These are phyloP conservation scores for Angomonas deanei DNA, from an alignment of 208 protist genomes.

Conservation along the genomic window DNA sequence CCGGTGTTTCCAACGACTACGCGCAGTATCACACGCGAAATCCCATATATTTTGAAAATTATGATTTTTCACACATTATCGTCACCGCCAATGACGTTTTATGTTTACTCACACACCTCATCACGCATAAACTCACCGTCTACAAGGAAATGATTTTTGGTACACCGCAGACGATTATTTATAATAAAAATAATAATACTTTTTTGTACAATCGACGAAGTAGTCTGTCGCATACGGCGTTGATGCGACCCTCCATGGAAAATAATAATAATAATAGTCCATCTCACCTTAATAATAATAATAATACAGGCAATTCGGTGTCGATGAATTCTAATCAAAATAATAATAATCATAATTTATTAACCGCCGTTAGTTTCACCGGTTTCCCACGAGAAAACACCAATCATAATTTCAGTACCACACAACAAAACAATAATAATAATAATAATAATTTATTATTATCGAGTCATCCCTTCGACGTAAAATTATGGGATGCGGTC, in stretches of 20 bases:
- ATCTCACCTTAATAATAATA: not conserved
- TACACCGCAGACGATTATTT: not conserved
- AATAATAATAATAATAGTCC: no score
- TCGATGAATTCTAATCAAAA: not conserved
- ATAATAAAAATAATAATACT: not conserved
- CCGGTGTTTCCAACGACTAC: not conserved
- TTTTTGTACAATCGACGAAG: no score
- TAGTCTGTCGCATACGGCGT: no score
- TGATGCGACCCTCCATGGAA: no score
- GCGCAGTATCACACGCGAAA: not conserved
- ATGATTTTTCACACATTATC: constrained; percentile 37
- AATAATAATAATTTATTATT: no score
- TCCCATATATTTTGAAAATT: no score
- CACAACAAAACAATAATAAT: no score
- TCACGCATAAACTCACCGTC: constrained; percentile 49
- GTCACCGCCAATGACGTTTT: constrained; percentile 63
- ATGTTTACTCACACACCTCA: constrained; percentile 53
- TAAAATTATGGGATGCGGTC: no score
- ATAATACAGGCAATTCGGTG: not conserved
- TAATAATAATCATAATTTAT: not conserved
- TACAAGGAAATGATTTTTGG: not conserved
- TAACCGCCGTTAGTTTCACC: no score
- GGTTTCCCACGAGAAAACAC: no score
- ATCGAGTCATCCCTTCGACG: no score
- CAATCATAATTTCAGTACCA: no score